Evolutionary conservation across 768 basidiomycete species (phyloP), one percentile per base, ranked within the genome.

Genomic region (Naematelia aurantialba): DNA sequence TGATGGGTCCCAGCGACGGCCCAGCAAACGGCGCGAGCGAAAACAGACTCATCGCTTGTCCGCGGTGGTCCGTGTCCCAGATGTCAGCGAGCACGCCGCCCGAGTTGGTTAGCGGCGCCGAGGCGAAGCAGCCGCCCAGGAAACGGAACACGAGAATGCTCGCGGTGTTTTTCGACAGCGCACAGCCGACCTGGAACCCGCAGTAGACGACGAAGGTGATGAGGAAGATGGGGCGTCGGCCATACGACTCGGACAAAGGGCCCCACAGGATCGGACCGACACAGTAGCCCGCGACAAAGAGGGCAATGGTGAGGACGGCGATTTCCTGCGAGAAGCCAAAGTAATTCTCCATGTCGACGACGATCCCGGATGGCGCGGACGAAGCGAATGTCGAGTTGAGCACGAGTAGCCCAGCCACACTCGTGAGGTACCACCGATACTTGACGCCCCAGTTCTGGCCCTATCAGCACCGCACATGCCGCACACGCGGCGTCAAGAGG

Each of bases 61-160:
- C 78, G 44, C 78, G 57, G 31, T 73, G 71, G 39, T 77, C 74
- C 5, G 62, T 63, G 47, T 78, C 76, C 76, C 78, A 79, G 44
- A 79, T 76, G 65, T 78, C 77, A 4, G 76, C 77, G 0, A 79
- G 55, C 14, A 79, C 52, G 0, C 76, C 79, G 4, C 79, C 79
- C 1, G 79, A 75, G 47, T 79, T 79, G 31, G 79, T 80, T 45
- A 81, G 63, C 0, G 78, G 75, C 27, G 78, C 76, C 1, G 76
- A 61, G 4, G 79, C 80, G 58, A 76, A 78, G 1, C 63, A 63
- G 0, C 79, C 79, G 13, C 76, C 69, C 17, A 80, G 55, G 56
- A 81, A 77, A 13, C 80, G 71, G 65, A 80, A 80, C 46, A 79
- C 50, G 27, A 81, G 67, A 42, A 80, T 74, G 0, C 73, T 70